These are phyloP conservation scores for Russula brevipes DNA, from an alignment of 768 basidiomycete species.

Conservation along the genomic window DNA sequence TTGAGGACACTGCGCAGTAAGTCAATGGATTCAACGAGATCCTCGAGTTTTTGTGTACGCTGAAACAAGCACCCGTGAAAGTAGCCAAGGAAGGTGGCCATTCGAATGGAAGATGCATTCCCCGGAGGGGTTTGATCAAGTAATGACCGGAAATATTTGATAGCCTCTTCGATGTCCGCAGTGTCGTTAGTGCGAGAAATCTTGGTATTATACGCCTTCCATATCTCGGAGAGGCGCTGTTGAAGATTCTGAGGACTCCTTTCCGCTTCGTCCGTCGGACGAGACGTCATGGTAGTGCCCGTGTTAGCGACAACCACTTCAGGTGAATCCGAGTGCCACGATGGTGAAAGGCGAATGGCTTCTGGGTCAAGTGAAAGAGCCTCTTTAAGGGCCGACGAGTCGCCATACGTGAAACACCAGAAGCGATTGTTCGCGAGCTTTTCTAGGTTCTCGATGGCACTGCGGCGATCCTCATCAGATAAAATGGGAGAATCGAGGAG, in stretches of 20 bases:
- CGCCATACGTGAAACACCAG: neutral
- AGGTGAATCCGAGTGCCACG: neutral
- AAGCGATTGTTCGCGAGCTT: neutral
- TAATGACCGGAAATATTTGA: too few relatives aligned
- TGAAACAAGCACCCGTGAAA: neutral
- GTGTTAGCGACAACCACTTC: neutral
- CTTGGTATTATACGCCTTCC: neutral
- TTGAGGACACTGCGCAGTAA: neutral
- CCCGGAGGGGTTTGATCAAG: too few relatives aligned
- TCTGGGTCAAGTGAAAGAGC: neutral
- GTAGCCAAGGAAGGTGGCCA: neutral
- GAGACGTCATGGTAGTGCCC: neutral
- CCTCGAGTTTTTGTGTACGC: neutral
- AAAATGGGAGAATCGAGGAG: too few relatives aligned
- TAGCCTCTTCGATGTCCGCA: neutral
- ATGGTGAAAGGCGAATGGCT: neutral
- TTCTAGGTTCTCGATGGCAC: too few relatives aligned
- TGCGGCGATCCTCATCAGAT: too few relatives aligned
- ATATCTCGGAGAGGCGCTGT: neutral
- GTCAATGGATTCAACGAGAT: neutral
- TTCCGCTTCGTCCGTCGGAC: neutral
- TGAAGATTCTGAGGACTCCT: neutral
- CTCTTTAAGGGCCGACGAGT: neutral
- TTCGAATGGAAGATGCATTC: neutral
- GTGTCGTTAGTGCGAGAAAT: neutral